A percentile compares a stretch with the other conserved stretches of the same genome.
Conservation (phyloP, 768 basidiomycete species). For the Pulveroboletus sp. region DNA sequence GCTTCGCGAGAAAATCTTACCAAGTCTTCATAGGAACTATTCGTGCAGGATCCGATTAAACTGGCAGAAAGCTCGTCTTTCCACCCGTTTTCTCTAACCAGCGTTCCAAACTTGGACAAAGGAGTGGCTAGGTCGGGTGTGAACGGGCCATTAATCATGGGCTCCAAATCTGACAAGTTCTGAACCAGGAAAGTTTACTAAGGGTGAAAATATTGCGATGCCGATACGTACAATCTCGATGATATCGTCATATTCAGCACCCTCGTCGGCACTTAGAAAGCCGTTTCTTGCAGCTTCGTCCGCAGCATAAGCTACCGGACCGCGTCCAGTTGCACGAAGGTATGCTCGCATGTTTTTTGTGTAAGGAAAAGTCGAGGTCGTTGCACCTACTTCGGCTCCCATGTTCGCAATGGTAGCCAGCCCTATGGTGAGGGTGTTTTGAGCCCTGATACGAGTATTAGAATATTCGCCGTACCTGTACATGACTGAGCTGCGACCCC, state of each 20-base stretch:
- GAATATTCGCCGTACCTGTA: constrained; percentile 55
- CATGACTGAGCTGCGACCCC: constrained; percentile 89
- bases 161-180: constrained; percentile 88
- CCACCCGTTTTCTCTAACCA: constrained; percentile 86
- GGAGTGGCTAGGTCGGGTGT: constrained; percentile 97
- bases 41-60: constrained; percentile 98
- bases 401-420: constrained; percentile 97
- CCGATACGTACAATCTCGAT: constrained; percentile 79
- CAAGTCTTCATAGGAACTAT: constrained; percentile 97
- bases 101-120: constrained; percentile 79
- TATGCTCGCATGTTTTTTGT: constrained; percentile 87
- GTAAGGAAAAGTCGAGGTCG: constrained; percentile 97
- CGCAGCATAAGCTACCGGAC: constrained; percentile 81
- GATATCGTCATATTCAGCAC: constrained; percentile 90
- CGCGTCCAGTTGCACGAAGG: constrained; percentile 85
- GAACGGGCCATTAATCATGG: constrained; percentile 94
- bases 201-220: not conserved
- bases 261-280: constrained; percentile 80
- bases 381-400: constrained; percentile 99
- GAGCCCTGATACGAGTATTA: not conserved
- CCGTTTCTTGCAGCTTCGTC: constrained; percentile 77
- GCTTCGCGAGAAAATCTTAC: constrained; percentile 34
- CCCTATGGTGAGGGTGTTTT: constrained; percentile 38
- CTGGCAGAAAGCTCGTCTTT: constrained; percentile 89
- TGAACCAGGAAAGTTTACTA: constrained; percentile 30